phyloP scores from a whole-genome alignment of 257 asterid species.

The Handroanthus guayacan region DNA sequence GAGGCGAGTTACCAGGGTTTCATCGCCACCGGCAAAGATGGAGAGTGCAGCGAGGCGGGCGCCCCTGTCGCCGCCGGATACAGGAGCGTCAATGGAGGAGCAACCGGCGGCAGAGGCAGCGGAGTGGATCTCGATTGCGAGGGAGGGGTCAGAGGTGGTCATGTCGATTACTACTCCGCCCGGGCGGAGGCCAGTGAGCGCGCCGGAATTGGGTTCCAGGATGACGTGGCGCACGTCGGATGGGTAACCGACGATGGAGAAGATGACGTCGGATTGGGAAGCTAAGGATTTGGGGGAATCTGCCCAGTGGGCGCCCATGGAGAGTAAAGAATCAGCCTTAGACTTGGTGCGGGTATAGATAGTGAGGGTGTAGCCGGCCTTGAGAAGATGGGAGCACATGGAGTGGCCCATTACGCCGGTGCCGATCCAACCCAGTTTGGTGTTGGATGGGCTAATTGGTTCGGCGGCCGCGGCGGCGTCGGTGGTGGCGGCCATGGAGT shows the following conservation, averaged over 20 bases:
- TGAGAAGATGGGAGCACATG: constrained; percentile 87
- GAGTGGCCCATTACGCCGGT: constrained; percentile 94
- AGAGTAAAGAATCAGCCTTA: constrained; percentile 78
- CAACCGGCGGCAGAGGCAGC: constrained; percentile 64
- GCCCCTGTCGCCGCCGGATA: constrained; percentile 92
- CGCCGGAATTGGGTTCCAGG: constrained; percentile 76
- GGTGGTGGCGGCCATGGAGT: constrained; percentile 57
- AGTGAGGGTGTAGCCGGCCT: constrained; percentile 83
- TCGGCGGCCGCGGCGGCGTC: constrained; percentile 43
- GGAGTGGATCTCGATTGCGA: constrained; percentile 76
- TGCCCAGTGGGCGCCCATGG: constrained; percentile 87
- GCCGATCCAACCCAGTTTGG: constrained; percentile 89
- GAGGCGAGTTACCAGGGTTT: constrained; percentile 47
- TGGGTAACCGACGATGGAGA: constrained; percentile 94
- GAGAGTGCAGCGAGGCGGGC: constrained; percentile 83
- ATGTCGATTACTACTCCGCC: constrained; percentile 78
- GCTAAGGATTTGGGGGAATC: constrained; percentile 80
- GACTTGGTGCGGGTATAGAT: constrained; percentile 86
- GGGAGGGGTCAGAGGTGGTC: constrained; percentile 96
- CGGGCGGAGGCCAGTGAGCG: constrained; percentile 69
- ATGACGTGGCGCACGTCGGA: constrained; percentile 90
- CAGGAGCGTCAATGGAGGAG: constrained; percentile 85
- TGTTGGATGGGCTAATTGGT: constrained; percentile 59
- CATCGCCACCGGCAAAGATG: constrained; percentile 89
- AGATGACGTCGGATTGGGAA: constrained; percentile 79